Base-by-base conservation (phyloP, 2,329 filamentous ascomycete species). In the Leptosphaerulina australis region DNA sequence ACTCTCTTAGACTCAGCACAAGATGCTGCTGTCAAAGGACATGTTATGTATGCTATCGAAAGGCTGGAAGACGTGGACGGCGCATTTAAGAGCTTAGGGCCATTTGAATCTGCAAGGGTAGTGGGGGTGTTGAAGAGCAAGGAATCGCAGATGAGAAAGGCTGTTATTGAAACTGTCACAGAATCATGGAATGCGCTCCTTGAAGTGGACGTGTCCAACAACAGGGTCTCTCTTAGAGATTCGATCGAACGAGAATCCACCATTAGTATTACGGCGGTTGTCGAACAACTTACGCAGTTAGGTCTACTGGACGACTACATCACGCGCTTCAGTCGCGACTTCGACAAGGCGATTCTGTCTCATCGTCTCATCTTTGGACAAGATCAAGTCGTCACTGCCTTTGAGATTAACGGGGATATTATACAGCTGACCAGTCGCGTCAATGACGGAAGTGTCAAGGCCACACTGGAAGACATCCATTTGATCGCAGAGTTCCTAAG, bases 141-240 rank as follows among this genome's bases (percentile, higher is more conserved):
- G 55, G 81, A 83, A 2, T 83, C 84, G 20, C 83, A 86, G 62
- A 76, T 96, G 48, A 86, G 86, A 55, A 79, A 81, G 2, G 79
- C 82, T 15, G 81, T 94, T 17, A 81, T 85, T 49, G 82, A 87
- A 30, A 82, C 83, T 7, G 81, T 94, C 29, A 81, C 83, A 33
- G 78, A 79, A 45, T 81, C 86, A n/a, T 97, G 91, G 90, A 82
- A 82, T 50, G 76, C 80, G 0, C 76, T 93, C 33, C 76, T 96
- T 10, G 73, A 78, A 1, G 73, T 91, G 14, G 83, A 93, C 63
- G 70, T 77, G 0, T 76, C 82, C 17, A 72, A 76, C 7, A 76
- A 77, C 7, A 79, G 73, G 35, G 73, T 94, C 6, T 79, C 76
- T 0, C 80, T 95, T 25, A 76, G 76, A 20, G 75, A 80, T 10